A percentile compares a stretch with the other conserved stretches of the same genome.
These are phyloP conservation scores for Pseudopithomyces maydicus DNA, from an alignment of 2,329 filamentous ascomycete genomes.

Conservation along the genomic window DNA sequence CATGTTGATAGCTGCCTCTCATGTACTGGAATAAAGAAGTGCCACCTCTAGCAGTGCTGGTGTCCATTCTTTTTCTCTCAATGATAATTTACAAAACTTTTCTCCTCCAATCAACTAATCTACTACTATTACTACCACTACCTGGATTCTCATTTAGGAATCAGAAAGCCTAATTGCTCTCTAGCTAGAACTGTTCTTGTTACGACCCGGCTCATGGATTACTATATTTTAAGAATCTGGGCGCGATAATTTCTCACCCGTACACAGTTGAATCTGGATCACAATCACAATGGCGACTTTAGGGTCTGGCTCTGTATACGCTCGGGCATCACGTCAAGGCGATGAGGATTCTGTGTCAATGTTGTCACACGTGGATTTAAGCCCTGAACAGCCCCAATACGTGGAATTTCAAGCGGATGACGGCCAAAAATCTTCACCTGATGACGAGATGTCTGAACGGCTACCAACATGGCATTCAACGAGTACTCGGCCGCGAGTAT, in stretches of 20 bases:
- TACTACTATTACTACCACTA: too few relatives aligned
- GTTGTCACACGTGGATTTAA: neutral
- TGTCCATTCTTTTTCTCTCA: too few relatives aligned
- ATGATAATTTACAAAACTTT: too few relatives aligned
- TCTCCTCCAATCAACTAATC: neutral
- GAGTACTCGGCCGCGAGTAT: conserved; percentile 1
- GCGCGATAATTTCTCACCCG: neutral
- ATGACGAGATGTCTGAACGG: neutral
- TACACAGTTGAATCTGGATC: too few relatives aligned
- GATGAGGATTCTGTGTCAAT: conserved; percentile 4
- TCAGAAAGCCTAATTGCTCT: neutral
- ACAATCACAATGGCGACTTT: neutral
- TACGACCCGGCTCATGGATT: neutral
- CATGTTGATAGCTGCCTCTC: neutral
- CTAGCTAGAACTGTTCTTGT: neutral
- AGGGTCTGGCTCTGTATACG: conserved; percentile 6
- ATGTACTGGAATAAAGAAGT: too few relatives aligned
- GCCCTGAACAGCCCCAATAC: conserved; percentile 1
- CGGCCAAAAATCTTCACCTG: neutral
- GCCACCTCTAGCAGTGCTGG: too few relatives aligned
- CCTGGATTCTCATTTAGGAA: neutral
- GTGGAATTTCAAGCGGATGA: neutral
- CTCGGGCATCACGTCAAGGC: conserved; percentile 2
- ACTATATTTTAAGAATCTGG: neutral
- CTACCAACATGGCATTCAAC: conserved; percentile 7